phyloP scores from a whole-genome alignment of 2,329 filamentous ascomycete genomes.

The Curvularia spicifera region DNA sequence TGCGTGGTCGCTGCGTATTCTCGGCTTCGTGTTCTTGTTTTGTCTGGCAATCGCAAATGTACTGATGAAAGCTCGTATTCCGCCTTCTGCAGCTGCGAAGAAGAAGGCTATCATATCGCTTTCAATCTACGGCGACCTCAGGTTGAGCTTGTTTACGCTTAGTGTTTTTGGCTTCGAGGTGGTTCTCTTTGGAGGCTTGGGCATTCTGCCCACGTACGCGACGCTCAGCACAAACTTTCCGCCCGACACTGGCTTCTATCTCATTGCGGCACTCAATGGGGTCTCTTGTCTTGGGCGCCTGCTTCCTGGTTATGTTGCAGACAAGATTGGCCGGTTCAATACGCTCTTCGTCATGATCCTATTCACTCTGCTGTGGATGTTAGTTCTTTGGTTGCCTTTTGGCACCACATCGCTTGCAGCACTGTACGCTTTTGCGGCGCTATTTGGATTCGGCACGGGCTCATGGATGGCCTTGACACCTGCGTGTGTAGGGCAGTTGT shows the following conservation, averaged over 20 bases:
- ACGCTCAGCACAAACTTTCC: slow-evolving; percentile 47
- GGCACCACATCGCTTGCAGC: slow-evolving; percentile 40
- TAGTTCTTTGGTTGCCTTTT: slow-evolving; percentile 46
- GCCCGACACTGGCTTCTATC: slow-evolving; percentile 43
- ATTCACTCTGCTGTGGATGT: slow-evolving; percentile 45
- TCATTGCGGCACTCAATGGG: slow-evolving; percentile 51
- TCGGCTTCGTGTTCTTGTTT: slow-evolving; percentile 47
- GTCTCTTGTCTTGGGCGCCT: slow-evolving; percentile 51
- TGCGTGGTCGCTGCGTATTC: slow-evolving; percentile 48
- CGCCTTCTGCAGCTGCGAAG: slow-evolving; percentile 37
- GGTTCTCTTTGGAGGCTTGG: slow-evolving; percentile 51
- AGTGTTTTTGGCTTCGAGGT: slow-evolving; percentile 47
- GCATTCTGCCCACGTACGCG: slow-evolving; percentile 51
- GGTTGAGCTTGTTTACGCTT: slow-evolving; percentile 47
- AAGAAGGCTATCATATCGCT: slow-evolving; percentile 47
- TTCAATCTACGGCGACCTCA: slow-evolving; percentile 42
- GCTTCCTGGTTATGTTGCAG: slow-evolving; percentile 50
- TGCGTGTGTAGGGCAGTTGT: slow-evolving; percentile 57
- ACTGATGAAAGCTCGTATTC: slow-evolving; percentile 46
- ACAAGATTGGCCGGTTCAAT: slow-evolving; percentile 52
- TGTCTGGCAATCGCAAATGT: slow-evolving; percentile 45
- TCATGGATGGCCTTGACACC: slow-evolving; percentile 55
- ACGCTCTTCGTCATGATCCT: slow-evolving; percentile 48
- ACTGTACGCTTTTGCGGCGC: slow-evolving; percentile 50
- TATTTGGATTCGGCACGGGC: slow-evolving; percentile 58